Conservation (phyloP, 2,329 filamentous ascomycete species). For the Xylariaceae sp. region DNA sequence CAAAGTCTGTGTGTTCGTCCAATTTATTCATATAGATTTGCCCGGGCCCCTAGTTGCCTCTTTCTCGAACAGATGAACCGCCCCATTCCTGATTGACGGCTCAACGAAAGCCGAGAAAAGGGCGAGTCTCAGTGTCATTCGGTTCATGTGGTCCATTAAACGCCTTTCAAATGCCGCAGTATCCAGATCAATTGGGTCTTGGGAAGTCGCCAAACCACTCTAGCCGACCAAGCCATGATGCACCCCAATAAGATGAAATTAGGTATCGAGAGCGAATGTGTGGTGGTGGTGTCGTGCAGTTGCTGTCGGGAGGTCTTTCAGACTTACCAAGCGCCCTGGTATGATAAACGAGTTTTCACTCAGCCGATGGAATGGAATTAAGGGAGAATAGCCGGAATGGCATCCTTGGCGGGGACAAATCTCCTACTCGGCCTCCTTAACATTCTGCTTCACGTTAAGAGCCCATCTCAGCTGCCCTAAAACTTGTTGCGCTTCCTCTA, state of each 20-base stretch:
- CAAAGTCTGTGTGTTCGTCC: constrained; percentile 10
- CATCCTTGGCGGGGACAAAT: neutral
- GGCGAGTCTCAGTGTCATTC: constrained; percentile 9
- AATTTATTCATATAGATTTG: constrained; percentile 17
- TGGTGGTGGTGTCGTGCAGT: constrained; percentile 2
- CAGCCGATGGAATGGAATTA: constrained; percentile 19
- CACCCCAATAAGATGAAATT: constrained; percentile 13
- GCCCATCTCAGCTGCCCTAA: constrained; percentile 69
- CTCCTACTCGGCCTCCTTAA: constrained; percentile 48
- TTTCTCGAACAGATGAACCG: neutral
- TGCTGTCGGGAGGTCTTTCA: neutral
- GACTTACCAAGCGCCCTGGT: neutral
- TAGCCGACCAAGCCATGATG: constrained; percentile 16
- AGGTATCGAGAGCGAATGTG: constrained; percentile 10
- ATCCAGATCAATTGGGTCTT: constrained; percentile 16
- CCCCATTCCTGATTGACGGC: neutral
- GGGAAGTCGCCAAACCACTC: constrained; percentile 13
- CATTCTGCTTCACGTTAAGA: constrained; percentile 59
- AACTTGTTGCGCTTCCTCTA: constrained; percentile 55
- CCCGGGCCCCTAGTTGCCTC: constrained; percentile 6
- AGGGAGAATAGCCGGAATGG: neutral
- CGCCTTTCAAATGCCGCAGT: constrained; percentile 17
- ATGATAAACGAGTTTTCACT: neutral
- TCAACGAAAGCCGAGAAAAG: constrained; percentile 6
- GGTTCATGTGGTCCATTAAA: constrained; percentile 14